Evolutionary conservation across 345 rosid species (phyloP).

Genomic region (Trapa bicornis): DNA sequence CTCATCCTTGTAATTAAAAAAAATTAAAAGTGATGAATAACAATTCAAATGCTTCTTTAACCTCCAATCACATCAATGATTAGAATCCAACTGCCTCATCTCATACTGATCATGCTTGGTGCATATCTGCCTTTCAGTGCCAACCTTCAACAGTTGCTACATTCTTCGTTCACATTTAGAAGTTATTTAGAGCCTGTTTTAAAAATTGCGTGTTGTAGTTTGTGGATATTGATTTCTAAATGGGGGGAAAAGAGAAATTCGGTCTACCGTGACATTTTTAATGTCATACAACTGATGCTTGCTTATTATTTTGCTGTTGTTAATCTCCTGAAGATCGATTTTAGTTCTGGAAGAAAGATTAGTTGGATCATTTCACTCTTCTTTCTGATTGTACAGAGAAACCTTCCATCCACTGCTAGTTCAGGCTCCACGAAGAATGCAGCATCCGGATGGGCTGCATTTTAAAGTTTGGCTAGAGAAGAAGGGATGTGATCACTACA

Average conservation of each 20-base stretch:
- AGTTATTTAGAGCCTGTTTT: not conserved
- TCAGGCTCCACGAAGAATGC: conserved; percentile 42
- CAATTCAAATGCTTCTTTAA: not conserved
- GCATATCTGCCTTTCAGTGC: too few relatives aligned
- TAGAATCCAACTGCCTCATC: not conserved
- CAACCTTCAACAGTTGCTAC: not conserved
- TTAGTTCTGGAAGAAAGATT: not conserved
- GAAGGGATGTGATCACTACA: not conserved
- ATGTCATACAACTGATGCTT: not conserved
- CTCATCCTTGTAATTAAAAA: not conserved
- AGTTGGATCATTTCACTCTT: not conserved
- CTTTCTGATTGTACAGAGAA: conserved; percentile 39
- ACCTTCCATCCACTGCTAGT: conserved; percentile 53
- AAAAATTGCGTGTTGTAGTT: not conserved
- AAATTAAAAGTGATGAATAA: not conserved
- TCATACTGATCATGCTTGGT: too few relatives aligned
- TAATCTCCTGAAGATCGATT: not conserved
- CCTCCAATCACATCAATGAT: not conserved
- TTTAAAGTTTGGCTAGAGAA: conserved; percentile 22
- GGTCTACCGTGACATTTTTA: not conserved
- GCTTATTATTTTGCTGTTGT: not conserved
- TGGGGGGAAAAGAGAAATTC: not conserved
- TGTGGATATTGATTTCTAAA: not conserved
- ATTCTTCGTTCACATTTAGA: not conserved
- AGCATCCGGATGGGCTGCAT: conserved; percentile 98